A percentile compares a stretch with the other conserved stretches of the same genome.
Evolutionary conservation across 495 filamentous ascomycete genomes (phyloP).

Genomic region (Trichocladium antarcticum): DNA sequence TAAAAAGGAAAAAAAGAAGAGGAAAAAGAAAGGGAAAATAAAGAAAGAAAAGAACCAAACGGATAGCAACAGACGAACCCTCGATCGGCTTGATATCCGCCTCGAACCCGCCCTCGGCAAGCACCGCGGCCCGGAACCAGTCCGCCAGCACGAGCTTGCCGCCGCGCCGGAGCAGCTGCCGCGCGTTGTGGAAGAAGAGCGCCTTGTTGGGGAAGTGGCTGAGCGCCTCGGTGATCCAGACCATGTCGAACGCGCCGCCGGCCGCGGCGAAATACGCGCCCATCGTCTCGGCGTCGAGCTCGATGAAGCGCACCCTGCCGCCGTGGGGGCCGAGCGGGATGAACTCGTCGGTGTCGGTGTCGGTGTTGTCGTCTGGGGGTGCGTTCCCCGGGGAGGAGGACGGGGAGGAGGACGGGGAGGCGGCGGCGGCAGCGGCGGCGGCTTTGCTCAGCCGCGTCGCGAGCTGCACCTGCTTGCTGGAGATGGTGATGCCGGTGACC

Average conservation of each 20-base stretch:
- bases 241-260: slow-evolving; percentile 35
- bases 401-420: too few species aligned
- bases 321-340: slow-evolving; percentile 23
- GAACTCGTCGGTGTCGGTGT: slow-evolving; percentile 14
- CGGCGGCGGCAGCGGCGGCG: slow-evolving; percentile 20
- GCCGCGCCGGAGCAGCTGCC: slow-evolving; percentile 29
- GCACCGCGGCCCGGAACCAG: slow-evolving; percentile 42
- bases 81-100: slow-evolving; percentile 47
- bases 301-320: slow-evolving; percentile 40
- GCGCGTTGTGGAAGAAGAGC: slow-evolving; percentile 43
- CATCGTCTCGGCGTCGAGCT: slow-evolving; percentile 51
- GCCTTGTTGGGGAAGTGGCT: slow-evolving; percentile 47
- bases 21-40: too few species aligned
- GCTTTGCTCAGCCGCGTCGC: slow-evolving; percentile 34
- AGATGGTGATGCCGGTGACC: slow-evolving; percentile 49
- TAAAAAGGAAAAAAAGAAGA: not conserved
- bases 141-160: slow-evolving; percentile 46
- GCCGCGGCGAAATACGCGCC: slow-evolving; percentile 33
- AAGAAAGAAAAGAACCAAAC: too few species aligned
- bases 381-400: not conserved
- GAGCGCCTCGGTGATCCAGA: slow-evolving; percentile 50
- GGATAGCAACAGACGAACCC: slow-evolving; percentile 18
- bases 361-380: not conserved
- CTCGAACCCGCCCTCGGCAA: slow-evolving; percentile 33
- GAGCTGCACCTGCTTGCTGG: slow-evolving; percentile 43